Percentiles rank a stretch among this genome's conserved stretches.
These are phyloP conservation scores for Xylogone sp. DNA, from an alignment of 2,329 filamentous ascomycete species.

Conservation along the genomic window DNA sequence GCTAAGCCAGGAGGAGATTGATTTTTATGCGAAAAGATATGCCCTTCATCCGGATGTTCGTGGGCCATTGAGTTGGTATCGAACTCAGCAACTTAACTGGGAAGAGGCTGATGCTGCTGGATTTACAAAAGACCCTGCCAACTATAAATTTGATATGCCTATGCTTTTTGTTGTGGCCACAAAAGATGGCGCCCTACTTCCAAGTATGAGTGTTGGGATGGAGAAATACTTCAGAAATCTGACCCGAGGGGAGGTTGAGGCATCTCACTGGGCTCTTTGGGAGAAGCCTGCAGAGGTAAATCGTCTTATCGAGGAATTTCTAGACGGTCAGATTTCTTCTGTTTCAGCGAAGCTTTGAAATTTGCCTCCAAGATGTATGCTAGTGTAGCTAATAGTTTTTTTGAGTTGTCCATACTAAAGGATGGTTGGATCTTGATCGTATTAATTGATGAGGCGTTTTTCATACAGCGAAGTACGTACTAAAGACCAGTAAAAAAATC, in stretches of 20 bases:
- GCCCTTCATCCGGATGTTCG: constrained; percentile 64
- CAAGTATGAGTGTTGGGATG: constrained; percentile 70
- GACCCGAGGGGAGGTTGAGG: constrained; percentile 61
- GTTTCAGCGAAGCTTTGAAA: constrained; percentile 11
- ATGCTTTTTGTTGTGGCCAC: constrained; percentile 72
- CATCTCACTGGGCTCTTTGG: constrained; percentile 79
- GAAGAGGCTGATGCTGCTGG: constrained; percentile 68
- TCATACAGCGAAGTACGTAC: no score
- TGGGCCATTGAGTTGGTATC: constrained; percentile 88
- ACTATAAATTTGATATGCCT: constrained; percentile 52
- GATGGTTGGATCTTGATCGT: no score
- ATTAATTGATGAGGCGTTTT: no score
- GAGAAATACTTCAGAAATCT: constrained; percentile 58
- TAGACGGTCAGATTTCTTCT: constrained; percentile 11
- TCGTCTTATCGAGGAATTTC: constrained; percentile 40
- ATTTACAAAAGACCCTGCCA: constrained; percentile 46
- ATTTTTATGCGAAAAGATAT: constrained; percentile 74
- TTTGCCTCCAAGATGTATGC: no score
- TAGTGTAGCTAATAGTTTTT: no score
- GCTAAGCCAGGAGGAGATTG: constrained; percentile 64
- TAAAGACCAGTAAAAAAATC: no score
- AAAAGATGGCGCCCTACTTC: constrained; percentile 68
- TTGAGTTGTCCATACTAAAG: no score
- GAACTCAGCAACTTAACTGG: constrained; percentile 67
- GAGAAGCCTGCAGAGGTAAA: constrained; percentile 72